Evolutionary conservation across 345 rosid genomes (phyloP).

Genomic region (Gossypium rotundifolium): DNA sequence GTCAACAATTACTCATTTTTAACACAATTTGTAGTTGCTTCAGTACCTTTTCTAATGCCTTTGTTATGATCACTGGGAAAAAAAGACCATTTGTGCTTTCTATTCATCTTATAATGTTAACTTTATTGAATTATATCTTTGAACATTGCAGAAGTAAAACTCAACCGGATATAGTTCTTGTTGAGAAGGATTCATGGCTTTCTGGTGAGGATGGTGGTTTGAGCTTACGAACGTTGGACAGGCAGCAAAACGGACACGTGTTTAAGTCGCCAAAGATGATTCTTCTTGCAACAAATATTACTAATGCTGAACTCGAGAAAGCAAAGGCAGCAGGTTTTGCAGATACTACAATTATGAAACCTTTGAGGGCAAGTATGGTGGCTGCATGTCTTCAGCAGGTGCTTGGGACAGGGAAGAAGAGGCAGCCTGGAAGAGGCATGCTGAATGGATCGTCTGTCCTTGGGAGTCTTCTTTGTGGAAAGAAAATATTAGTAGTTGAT

Average conservation of each 20-base stretch:
- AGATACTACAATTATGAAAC: slow-evolving; percentile 88
- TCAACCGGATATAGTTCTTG: slow-evolving; percentile 60
- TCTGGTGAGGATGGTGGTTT: slow-evolving; percentile 43
- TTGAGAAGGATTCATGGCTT: slow-evolving; percentile 90
- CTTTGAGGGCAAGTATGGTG: slow-evolving; percentile 89
- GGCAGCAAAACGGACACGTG: slow-evolving; percentile 45
- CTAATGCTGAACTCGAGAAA: slow-evolving; percentile 50
- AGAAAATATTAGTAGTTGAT: slow-evolving; percentile 87
- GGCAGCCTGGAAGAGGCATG: slow-evolving; percentile 36
- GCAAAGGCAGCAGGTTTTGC: slow-evolving; percentile 84
- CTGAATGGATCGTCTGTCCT: slow-evolving; percentile 43
- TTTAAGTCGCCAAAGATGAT: slow-evolving; percentile 54
- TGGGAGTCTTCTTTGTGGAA: slow-evolving; percentile 59
- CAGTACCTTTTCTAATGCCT: neutral
- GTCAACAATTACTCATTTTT: neutral
- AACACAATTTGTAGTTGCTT: neutral
- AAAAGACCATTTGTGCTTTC: neutral
- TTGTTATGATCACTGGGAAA: neutral
- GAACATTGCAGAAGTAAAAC: slow-evolving; percentile 32
- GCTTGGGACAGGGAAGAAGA: slow-evolving; percentile 60
- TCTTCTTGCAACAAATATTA: slow-evolving; percentile 78
- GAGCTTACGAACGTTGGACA: slow-evolving; percentile 26
- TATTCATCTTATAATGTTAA: neutral
- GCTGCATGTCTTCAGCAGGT: slow-evolving; percentile 92
- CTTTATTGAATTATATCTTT: slow-evolving; percentile 1